A percentile compares a stretch with the other conserved stretches of the same genome.
phyloP scores from a whole-genome alignment of 345 rosid species.

The Eucalyptus curtisii region DNA sequence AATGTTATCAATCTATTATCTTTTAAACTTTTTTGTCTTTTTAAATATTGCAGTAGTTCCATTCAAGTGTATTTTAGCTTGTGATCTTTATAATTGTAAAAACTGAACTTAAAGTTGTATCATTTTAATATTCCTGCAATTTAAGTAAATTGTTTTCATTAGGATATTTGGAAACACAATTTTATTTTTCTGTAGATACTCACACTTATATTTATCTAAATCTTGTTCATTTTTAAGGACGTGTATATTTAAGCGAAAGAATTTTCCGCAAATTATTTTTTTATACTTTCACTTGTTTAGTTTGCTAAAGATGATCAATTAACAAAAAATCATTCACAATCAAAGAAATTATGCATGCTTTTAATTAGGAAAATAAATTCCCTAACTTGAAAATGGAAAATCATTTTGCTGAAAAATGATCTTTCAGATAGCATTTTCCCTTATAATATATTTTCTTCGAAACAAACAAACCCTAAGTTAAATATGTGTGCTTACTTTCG shows the following conservation, averaged over 20 bases:
- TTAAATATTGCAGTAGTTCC: background rate
- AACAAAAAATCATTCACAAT: background rate
- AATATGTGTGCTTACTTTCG: background rate
- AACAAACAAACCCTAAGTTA: background rate
- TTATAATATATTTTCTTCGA: background rate
- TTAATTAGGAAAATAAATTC: background rate
- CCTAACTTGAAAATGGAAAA: background rate
- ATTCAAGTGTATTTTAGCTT: background rate
- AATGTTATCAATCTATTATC: background rate
- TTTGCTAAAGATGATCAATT: background rate
- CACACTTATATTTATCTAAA: background rate
- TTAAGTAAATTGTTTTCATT: background rate
- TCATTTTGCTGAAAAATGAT: background rate
- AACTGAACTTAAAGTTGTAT: background rate
- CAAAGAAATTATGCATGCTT: background rate
- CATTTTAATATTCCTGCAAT: background rate
- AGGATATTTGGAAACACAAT: background rate
- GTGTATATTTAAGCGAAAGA: background rate
- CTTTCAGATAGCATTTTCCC: background rate
- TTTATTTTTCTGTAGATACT: background rate
- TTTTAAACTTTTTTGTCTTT: background rate
- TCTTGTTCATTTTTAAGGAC: background rate
- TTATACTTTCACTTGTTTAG: background rate
- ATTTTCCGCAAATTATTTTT: fast-evolving
- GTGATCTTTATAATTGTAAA: background rate